Conservation (phyloP, 352 stramenopile genomes). For the Elongisporangium prolatum region DNA sequence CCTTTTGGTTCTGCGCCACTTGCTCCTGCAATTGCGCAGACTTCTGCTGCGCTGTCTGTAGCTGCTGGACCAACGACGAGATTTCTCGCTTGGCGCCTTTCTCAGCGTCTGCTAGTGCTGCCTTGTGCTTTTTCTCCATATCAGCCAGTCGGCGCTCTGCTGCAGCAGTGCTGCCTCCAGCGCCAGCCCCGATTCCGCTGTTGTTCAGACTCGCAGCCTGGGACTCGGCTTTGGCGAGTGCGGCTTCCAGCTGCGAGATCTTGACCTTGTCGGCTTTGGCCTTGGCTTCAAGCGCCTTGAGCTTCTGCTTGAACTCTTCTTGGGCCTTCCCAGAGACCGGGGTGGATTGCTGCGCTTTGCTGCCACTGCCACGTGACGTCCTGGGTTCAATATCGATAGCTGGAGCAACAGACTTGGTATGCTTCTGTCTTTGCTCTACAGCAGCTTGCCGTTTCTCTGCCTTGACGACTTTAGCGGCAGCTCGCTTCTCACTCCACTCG, state of each 20-base stretch:
- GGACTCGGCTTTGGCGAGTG: constrained; percentile 48
- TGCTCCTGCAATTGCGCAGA: constrained; percentile 45
- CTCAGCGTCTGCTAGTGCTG: constrained; percentile 63
- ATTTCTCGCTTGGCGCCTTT: constrained; percentile 48
- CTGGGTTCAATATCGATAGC: background rate
- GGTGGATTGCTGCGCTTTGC: background rate
- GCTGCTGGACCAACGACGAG: constrained; percentile 34
- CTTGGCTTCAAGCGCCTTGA: constrained; percentile 64
- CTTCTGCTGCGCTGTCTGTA: constrained; percentile 38
- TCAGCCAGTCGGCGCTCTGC: constrained; percentile 63
- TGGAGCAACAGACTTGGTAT: constrained; percentile 13
- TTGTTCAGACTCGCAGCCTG: constrained; percentile 14
- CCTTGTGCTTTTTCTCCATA: constrained; percentile 77
- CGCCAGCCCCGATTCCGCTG: constrained; percentile 12
- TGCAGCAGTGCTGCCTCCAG: constrained; percentile 9
- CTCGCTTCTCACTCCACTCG: constrained; percentile 8
- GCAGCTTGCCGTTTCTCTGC: background rate
- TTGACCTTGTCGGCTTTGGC: constrained; percentile 63
- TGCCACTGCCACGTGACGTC: constrained; percentile 3
- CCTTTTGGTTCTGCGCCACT: constrained; percentile 34
- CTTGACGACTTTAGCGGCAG: constrained; percentile 3
- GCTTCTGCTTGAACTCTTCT: constrained; percentile 69
- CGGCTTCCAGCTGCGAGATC: constrained; percentile 73
- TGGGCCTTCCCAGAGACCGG: constrained; percentile 17
- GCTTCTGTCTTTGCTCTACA: constrained; percentile 11